Conservation (phyloP, 495 filamentous ascomycete genomes). For the Ascobolus immersus region DNA sequence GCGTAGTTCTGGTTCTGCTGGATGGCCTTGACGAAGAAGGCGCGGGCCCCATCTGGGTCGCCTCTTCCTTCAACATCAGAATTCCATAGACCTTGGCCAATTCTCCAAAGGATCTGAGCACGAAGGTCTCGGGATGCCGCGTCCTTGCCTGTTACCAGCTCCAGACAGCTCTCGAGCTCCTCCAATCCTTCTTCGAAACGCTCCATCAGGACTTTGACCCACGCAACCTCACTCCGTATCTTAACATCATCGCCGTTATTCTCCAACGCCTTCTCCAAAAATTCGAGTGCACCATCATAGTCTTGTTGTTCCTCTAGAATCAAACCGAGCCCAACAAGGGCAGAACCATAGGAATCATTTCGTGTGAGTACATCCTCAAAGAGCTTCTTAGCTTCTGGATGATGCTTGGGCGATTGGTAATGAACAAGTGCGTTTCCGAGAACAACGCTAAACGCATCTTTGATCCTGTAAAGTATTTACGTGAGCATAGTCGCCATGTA, state of each 20-base stretch:
- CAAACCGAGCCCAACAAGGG: slow-evolving; percentile 67
- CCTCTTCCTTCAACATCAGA: slow-evolving; percentile 25
- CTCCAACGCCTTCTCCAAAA: slow-evolving; percentile 44
- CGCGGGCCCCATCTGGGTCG: slow-evolving; percentile 51
- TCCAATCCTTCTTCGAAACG: slow-evolving; percentile 35
- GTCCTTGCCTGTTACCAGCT: slow-evolving; percentile 26
- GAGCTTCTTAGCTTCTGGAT: slow-evolving; percentile 55
- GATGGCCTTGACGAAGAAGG: slow-evolving; percentile 56
- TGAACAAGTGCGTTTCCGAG: slow-evolving; percentile 64
- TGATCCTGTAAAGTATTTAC: slow-evolving; percentile 18
- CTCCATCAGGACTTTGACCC: slow-evolving; percentile 68
- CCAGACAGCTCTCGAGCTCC: slow-evolving; percentile 45
- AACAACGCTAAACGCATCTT: slow-evolving; percentile 45
- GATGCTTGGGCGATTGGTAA: slow-evolving; percentile 70
- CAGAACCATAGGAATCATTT: slow-evolving; percentile 45
- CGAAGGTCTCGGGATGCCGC: slow-evolving; percentile 40
- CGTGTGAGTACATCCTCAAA: slow-evolving; percentile 56
- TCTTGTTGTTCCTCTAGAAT: slow-evolving; percentile 84
- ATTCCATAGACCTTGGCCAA: slow-evolving; percentile 77
- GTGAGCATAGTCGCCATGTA: slow-evolving; percentile 2
- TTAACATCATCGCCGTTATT: slow-evolving; percentile 45
- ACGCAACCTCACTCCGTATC: slow-evolving; percentile 59
- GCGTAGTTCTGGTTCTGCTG: slow-evolving; percentile 75
- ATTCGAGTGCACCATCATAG: slow-evolving; percentile 49
- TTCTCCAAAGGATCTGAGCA: slow-evolving; percentile 61